phyloP scores from a whole-genome alignment of 202 grass and related monocot genomes.

The Miscanthus sacchariflorus region DNA sequence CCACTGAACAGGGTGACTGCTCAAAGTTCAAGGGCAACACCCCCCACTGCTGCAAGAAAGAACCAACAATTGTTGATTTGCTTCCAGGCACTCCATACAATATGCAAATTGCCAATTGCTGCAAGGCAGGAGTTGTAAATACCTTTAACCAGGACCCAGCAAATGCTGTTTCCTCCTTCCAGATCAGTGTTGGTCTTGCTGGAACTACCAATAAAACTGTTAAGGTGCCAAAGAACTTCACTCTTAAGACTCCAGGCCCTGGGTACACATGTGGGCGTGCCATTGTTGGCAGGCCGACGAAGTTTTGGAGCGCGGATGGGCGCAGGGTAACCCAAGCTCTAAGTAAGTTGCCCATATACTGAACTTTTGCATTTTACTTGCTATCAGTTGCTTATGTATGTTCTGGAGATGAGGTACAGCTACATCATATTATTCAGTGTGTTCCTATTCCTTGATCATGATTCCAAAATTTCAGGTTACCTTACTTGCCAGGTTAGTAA shows the following conservation, averaged over 20 bases:
- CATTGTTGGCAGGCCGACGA: conserved; percentile 82
- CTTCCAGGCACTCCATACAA: conserved; percentile 95
- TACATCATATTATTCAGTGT: background rate
- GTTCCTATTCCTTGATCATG: background rate
- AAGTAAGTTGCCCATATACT: conserved; percentile 65
- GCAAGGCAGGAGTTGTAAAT: conserved; percentile 89
- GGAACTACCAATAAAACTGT: conserved; percentile 98
- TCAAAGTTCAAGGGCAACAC: conserved; percentile 77
- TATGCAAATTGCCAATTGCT: conserved; percentile 96
- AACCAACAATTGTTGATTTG: conserved; percentile 82
- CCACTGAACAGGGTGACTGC: conserved; percentile 96
- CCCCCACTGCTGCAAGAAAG: conserved; percentile 86
- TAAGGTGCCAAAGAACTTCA: conserved; percentile 87
- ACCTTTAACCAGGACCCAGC: conserved; percentile 83
- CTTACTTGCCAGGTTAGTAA: conserved; percentile 33
- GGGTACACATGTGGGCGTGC: conserved; percentile 86
- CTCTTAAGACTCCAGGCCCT: conserved; percentile 87
- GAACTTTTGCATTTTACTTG: conserved; percentile 30
- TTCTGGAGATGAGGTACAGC: conserved; percentile 36
- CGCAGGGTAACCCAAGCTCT: conserved; percentile 93
- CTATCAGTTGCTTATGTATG: conserved; percentile 36
- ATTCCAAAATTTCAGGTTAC: too few relatives aligned
- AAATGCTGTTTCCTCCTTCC: conserved; percentile 84
- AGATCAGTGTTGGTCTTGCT: conserved; percentile 84
- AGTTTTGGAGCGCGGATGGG: conserved; percentile 69